Base-by-base conservation (phyloP, 2,329 filamentous ascomycete genomes). In the Cladophialophora exuberans region DNA sequence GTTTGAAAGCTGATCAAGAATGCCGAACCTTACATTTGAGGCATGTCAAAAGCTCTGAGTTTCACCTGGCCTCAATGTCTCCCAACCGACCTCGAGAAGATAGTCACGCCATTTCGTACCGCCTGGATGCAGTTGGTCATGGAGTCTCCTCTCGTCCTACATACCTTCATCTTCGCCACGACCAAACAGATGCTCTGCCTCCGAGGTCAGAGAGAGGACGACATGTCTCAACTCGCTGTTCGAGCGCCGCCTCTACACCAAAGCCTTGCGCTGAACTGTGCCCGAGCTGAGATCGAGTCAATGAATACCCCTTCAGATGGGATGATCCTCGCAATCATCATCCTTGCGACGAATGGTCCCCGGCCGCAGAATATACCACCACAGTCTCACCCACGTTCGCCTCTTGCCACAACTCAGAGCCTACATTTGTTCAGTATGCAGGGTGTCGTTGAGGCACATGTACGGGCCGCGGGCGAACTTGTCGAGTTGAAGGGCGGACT, bases 101-200 rank as follows among this genome's bases (percentile, higher is more conserved):
- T 23, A 6, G 46, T 41, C 17, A 49, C 25, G 10, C 33, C 33
- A 10, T 49, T 49, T 25, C 6, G 36, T 13, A 23, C 46, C 6
- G 23, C 22, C 11, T 49, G 46, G 33, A 49, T 49, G 46, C 31
- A 30, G 22, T 4, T 49, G n/a, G 46, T 39, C 9, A 49, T 49
- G 46, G 46, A n/a, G 3, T 49, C 33, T 5, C 46, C 46, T 7
- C 33, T 49, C 33, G 46, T 49, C 3, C 46, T 39, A 23, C 46
- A 49, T 17, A 49, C 46, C n/a, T 49, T 49, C 46, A 49, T 39
- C 31, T 49, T 49, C 33, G 46, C 46, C 20, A 30, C 46, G 26
- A 49, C 46, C 6, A 49, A 38, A 35, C 46, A 49, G 33, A 28
- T 49, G 23, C 15, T 49, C n/a, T 49, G 46, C 33, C 15, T 39